Conservation (phyloP, 2,329 filamentous ascomycete genomes). For the Colletotrichum australisinense region DNA sequence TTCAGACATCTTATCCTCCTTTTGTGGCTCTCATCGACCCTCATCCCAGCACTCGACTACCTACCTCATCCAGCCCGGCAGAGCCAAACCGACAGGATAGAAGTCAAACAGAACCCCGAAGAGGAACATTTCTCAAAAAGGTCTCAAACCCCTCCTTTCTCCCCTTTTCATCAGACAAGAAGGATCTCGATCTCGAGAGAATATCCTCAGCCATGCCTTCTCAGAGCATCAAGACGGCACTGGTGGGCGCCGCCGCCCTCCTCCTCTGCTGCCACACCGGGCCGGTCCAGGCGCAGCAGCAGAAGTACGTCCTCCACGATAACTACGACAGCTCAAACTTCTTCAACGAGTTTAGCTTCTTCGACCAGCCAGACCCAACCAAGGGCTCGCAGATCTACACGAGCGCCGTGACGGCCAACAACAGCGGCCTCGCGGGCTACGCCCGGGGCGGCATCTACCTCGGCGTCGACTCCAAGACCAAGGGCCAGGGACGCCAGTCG, state of each 20-base stretch:
- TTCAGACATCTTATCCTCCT: slow-evolving; percentile 12
- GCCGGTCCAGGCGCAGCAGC: slow-evolving; percentile 40
- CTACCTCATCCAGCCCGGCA: neutral
- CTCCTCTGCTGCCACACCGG: slow-evolving; percentile 21
- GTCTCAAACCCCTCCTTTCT: neutral
- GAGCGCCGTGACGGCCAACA: slow-evolving; percentile 66
- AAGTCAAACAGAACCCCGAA: neutral
- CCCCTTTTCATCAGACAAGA: neutral
- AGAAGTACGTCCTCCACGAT: slow-evolving; percentile 58
- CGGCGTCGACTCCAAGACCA: slow-evolving; percentile 74
- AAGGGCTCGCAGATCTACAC: slow-evolving; percentile 80
- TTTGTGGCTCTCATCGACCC: neutral
- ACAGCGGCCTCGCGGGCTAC: slow-evolving; percentile 68
- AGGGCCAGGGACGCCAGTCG: slow-evolving; percentile 72
- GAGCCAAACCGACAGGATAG: neutral
- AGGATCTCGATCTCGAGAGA: neutral
- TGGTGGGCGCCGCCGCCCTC: slow-evolving; percentile 24
- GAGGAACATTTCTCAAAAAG: neutral
- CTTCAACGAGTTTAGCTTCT: slow-evolving; percentile 68
- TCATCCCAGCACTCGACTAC: neutral
- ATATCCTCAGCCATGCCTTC: slow-evolving; percentile 20
- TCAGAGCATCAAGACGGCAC: slow-evolving; percentile 21
- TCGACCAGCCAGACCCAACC: slow-evolving; percentile 73
- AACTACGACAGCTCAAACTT: slow-evolving; percentile 65
- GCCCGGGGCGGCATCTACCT: slow-evolving; percentile 70